These are phyloP conservation scores for Apiospora marii DNA, from an alignment of 2,329 filamentous ascomycete genomes.

Conservation along the genomic window DNA sequence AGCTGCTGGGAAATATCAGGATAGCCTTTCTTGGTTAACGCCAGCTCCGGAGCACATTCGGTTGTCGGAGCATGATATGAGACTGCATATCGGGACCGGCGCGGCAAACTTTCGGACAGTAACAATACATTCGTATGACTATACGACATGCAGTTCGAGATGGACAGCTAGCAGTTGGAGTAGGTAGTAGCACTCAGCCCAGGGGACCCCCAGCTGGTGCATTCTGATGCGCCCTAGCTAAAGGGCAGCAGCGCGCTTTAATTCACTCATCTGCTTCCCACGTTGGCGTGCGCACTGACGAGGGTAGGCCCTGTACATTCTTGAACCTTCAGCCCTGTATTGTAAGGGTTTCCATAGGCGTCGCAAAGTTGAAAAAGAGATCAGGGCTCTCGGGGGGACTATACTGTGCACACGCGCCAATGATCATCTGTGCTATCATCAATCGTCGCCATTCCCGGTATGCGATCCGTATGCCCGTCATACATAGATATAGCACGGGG, in stretches of 20 bases:
- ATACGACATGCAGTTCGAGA: not conserved
- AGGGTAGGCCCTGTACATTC: conserved; percentile 1
- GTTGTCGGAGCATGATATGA: not conserved
- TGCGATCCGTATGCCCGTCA: not conserved
- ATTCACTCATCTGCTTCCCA: conserved; percentile 3
- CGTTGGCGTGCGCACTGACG: not conserved
- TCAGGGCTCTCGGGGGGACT: not conserved
- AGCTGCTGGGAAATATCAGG: not conserved
- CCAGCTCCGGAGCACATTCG: conserved; percentile 6
- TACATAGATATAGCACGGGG: not conserved
- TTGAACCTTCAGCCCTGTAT: not conserved
- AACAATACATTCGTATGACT: not conserved
- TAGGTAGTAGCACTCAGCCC: not conserved
- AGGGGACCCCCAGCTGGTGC: not conserved
- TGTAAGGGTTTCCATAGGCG: not conserved
- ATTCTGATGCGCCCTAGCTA: conserved; percentile 1
- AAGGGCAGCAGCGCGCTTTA: not conserved
- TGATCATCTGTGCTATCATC: not conserved
- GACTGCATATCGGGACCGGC: not conserved
- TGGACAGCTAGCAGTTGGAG: not conserved
- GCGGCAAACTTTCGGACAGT: conserved; percentile 5
- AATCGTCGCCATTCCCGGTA: not conserved
- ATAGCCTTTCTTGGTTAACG: not conserved
- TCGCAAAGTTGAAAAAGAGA: not conserved
- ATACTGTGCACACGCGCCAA: not conserved